These are phyloP conservation scores for Lachnum nothofagi DNA, from an alignment of 2,329 filamentous ascomycete genomes.

Conservation along the genomic window DNA sequence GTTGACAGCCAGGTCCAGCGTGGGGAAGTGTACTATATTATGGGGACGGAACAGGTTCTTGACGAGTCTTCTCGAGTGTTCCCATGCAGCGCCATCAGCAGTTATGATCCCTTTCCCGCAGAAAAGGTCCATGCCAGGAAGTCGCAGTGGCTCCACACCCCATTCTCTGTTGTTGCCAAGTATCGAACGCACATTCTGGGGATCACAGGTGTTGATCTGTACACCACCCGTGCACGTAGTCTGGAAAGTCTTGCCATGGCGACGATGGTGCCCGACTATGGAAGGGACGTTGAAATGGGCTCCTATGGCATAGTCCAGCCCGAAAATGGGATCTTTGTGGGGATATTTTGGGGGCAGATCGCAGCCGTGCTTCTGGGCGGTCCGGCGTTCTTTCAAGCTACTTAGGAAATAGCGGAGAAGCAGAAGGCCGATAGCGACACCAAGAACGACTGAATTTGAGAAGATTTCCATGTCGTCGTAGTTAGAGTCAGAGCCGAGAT, in stretches of 20 bases:
- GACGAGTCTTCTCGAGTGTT: neutral
- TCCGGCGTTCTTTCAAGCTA: no score
- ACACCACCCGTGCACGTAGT: neutral
- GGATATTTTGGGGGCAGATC: neutral
- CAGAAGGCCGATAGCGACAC: no score
- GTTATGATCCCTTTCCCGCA: neutral
- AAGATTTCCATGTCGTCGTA: no score
- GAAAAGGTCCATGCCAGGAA: constrained; percentile 1
- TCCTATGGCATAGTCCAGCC: no score
- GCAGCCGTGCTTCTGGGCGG: neutral
- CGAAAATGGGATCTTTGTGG: neutral
- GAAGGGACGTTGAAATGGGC: no score
- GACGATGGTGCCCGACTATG: no score
- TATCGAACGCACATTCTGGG: neutral
- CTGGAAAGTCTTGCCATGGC: no score
- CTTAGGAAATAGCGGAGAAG: no score
- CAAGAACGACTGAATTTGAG: no score
- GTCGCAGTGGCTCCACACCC: neutral
- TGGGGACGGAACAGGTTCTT: neutral
- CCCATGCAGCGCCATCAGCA: neutral
- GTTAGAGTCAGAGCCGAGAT: no score
- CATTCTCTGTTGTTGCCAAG: neutral
- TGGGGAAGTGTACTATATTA: neutral
- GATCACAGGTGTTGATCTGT: neutral
- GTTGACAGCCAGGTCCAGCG: neutral